Evolutionary conservation across 352 stramenopile species (phyloP).

Genomic region (Plasmopara halstedii): DNA sequence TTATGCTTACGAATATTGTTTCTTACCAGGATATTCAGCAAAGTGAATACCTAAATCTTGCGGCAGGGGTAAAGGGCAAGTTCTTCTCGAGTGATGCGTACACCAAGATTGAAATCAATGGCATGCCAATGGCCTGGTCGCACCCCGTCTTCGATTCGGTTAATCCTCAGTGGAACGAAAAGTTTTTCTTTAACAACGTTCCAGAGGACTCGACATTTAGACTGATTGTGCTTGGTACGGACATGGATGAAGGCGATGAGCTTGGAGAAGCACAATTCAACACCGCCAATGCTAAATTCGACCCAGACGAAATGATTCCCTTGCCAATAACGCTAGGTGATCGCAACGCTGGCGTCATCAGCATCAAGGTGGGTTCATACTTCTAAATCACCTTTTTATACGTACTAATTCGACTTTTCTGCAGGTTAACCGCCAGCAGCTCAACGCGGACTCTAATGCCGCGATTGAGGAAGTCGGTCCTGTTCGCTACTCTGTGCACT

Average conservation of each 20-base stretch:
- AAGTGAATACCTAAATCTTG: slow-evolving; percentile 17
- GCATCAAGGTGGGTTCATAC: background rate
- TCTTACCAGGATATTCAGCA: slow-evolving; percentile 18
- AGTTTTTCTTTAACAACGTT: slow-evolving; percentile 31
- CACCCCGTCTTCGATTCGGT: slow-evolving; percentile 22
- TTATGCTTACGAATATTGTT: background rate
- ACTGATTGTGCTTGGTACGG: slow-evolving; percentile 27
- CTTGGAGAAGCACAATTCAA: slow-evolving; percentile 28
- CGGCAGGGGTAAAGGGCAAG: slow-evolving; percentile 14
- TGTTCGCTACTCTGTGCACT: slow-evolving; percentile 27
- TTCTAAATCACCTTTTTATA: too few relatives aligned
- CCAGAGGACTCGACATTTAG: slow-evolving; percentile 19
- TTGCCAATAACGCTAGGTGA: background rate
- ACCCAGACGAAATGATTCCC: background rate
- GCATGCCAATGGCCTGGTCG: slow-evolving; percentile 25
- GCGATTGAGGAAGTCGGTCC: slow-evolving; percentile 12
- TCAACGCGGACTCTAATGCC: background rate
- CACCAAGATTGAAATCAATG: slow-evolving; percentile 24
- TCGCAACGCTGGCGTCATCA: background rate
- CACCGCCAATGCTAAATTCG: slow-evolving; percentile 3
- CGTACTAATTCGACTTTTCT: background rate
- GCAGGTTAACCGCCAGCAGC: background rate
- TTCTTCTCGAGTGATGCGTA: slow-evolving; percentile 31
- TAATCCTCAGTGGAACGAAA: slow-evolving; percentile 28
- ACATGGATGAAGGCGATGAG: slow-evolving; percentile 19